Evolutionary conservation across 1,284 basidiomycete genomes (phyloP), one percentile per base, ranked within the genome.

Genomic region (Ustilago sp.): DNA sequence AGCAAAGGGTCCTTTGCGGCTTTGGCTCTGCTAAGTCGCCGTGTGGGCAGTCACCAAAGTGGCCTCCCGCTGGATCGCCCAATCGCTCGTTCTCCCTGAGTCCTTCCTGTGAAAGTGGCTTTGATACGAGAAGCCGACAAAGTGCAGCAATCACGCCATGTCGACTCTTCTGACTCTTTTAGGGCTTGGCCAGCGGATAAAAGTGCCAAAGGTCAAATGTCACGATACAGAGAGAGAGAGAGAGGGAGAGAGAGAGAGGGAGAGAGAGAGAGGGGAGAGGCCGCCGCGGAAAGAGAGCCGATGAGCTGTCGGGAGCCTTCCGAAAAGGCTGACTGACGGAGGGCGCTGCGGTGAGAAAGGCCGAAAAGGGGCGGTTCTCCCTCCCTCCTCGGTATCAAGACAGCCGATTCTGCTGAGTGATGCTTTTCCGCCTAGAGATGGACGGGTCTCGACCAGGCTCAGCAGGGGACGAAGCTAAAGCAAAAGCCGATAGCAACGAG

Each of bases 11-110:
- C 23, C 23, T 28, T 28, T 28, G 23, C 23, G 23, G 23, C 23
- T 28, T 39, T 28, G 47, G 47, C 47, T 48, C 11, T n/a, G 47
- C n/a, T 48, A 48, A 48, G 47, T 48, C 47, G 47, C 47, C 47
- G 47, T 17, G 47, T 28, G 23, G 23, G 23, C 23, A 28, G 3
- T 28, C 23, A 28, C 23, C 23, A 28, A 28, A 28, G 23, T 28
- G 23, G 23, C 23, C 3, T 28, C 23, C 2, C 23, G 23, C 23
- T 28, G n/a, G 48, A 28, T 34, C 8, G 50, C 50, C 19, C 15
- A 4, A 17, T 45, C 43, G 43, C n/a, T 45, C 39, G 1, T 43
- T 28, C 23, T 28, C 12, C 15, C 12, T 43, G n/a, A 15, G n/a
- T n/a, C 43, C 43, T 45, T 28, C 23, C 23, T 45, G n/a, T 19